Evolutionary conservation across 257 asterid species (phyloP), one percentile per base, ranked within the genome.

Genomic region (Vinca minor): DNA sequence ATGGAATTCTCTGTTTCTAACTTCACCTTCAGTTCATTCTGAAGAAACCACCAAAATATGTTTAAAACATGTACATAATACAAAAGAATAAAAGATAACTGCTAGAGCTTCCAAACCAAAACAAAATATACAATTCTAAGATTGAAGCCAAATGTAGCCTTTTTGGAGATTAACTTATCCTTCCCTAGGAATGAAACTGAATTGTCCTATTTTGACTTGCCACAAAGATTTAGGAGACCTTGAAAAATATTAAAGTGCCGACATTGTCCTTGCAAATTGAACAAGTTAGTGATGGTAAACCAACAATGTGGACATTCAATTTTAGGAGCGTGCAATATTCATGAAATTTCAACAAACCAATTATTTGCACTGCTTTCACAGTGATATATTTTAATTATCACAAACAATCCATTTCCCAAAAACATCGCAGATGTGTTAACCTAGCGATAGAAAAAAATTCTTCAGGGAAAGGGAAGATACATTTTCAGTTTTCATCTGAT

Each of bases 1-100:
- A 78, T 81, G 45, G 79, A 62, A 74, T 77, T 85, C 70, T 89
- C 97, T 1, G 87, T 69, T 74, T 85, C 95, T 93, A 89, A 87
- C 73, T 79, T 93, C 14, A 77, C 78, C 79, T 87, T 85, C 77
- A 93, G 81, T 50, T 84, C 88, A 74, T 52, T 64, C 97, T 89
- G 86, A 44, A 69, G 21, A 64, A 67, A 65, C 21, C 53, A 69
- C 5, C 59, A 32, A 62, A 62, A 15, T 60, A 54, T 74, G 46
- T 71, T 29, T 15, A 58, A n/a, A 28, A 41, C 38, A 29, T 2
- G 25, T 5, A n/a, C 12, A 10, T 6, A 53, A 25, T 23, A 63
- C 4, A 45, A 38, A 0, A n/a, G n/a, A n/a, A n/a, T n/a, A n/a
- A n/a, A 5, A 42, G 14, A 42, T 2, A 44, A 42, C 3, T 28